A percentile compares a stretch with the other conserved stretches of the same genome.
These are phyloP conservation scores for Paxillus involutus DNA, from an alignment of 768 basidiomycete species.

Conservation along the genomic window DNA sequence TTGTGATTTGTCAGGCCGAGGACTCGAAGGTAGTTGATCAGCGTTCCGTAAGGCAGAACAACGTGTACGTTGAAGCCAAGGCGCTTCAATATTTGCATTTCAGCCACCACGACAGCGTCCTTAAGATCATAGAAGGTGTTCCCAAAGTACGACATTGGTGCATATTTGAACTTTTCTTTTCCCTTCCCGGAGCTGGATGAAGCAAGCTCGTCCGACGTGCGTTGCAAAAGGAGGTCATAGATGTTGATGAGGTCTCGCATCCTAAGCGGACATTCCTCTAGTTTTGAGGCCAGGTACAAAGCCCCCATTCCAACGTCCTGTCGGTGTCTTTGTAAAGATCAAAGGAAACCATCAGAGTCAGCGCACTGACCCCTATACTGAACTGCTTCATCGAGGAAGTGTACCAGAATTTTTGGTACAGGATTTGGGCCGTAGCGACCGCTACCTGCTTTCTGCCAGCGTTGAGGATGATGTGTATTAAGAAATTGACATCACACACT, in stretches of 20 bases:
- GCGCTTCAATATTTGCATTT: conserved; percentile 97
- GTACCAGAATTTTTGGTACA: conserved; percentile 97
- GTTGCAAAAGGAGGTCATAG: conserved; percentile 86
- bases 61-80: conserved; percentile 95
- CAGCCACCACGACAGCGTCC: conserved; percentile 89
- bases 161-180: conserved; percentile 57
- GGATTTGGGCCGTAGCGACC: conserved; percentile 92
- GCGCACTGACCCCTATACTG: conserved; percentile 76
- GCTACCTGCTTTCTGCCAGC: conserved; percentile 86
- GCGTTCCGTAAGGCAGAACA: conserved; percentile 88
- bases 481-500: conserved; percentile 50
- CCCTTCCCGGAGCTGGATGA: conserved; percentile 15
- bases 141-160: conserved; percentile 88
- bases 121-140: conserved; percentile 91
- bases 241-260: conserved; percentile 95
- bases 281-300: conserved; percentile 83
- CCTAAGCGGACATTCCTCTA: conserved; percentile 88
- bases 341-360: conserved; percentile 4
- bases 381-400: conserved; percentile 94
- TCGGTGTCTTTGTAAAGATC: conserved; percentile 9
- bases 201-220: conserved; percentile 53
- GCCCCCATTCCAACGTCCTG: conserved; percentile 92
- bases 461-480: not conserved
- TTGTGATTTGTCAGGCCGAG: conserved; percentile 79
- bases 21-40: conserved; percentile 91